These are phyloP conservation scores for Candida nitratophila DNA, from an alignment of 805 yeast genomes.

Conservation along the genomic window DNA sequence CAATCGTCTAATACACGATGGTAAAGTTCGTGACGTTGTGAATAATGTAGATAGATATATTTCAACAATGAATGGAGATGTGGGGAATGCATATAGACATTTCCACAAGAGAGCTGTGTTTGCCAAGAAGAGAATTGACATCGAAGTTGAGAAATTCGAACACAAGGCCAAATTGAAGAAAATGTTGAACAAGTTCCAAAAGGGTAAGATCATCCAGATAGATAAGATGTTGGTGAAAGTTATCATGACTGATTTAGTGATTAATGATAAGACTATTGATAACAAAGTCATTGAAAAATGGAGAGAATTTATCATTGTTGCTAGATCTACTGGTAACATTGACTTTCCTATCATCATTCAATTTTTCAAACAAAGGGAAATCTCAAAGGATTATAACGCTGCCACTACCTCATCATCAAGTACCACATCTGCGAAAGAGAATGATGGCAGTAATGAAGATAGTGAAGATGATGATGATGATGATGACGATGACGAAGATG, in stretches of 20 bases:
- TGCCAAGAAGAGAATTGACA: slow-evolving; percentile 12
- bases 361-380: slow-evolving; percentile 44
- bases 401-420: too few relatives aligned
- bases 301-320: slow-evolving; percentile 72
- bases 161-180: slow-evolving; percentile 15
- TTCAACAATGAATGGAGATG: slow-evolving; percentile 11
- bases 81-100: slow-evolving; percentile 12
- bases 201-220: slow-evolving; percentile 58
- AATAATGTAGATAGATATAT: slow-evolving; percentile 4
- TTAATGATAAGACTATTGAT: slow-evolving; percentile 30
- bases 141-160: slow-evolving; percentile 12
- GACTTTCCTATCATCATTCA: slow-evolving; percentile 54
- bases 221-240: slow-evolving; percentile 60
- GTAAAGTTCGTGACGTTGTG: not conserved
- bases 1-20: not conserved
- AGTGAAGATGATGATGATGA: slow-evolving; percentile 1
- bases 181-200: slow-evolving; percentile 27
- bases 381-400: slow-evolving; percentile 11
- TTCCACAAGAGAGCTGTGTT: slow-evolving; percentile 17
- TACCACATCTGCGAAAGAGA: not conserved
- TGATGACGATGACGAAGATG: not conserved
- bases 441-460: slow-evolving; percentile 2
- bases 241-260: slow-evolving; percentile 29
- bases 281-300: slow-evolving; percentile 63
- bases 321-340: slow-evolving; percentile 49